Percentiles rank a stretch among this genome's conserved stretches.
These are phyloP conservation scores for Plenodomus lindquistii DNA, from an alignment of 2,329 filamentous ascomycete genomes.

Conservation along the genomic window DNA sequence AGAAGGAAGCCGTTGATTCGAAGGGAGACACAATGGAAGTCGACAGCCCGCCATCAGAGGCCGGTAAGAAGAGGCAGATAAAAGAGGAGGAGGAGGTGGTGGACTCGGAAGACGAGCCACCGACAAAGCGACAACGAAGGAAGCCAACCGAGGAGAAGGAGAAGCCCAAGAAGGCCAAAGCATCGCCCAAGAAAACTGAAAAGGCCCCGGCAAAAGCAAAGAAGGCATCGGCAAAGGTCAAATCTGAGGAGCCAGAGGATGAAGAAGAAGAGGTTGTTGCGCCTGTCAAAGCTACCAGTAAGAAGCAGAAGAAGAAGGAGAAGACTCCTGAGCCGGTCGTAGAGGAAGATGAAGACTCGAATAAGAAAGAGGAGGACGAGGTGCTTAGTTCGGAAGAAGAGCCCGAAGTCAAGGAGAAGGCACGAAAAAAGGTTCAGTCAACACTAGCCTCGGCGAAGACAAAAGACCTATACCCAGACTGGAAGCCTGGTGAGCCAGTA, in stretches of 20 bases:
- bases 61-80: slow-evolving; percentile 35
- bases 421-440: slow-evolving; percentile 77
- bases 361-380: slow-evolving; percentile 45
- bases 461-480: slow-evolving; percentile 91
- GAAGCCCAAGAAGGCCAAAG: slow-evolving; percentile 22
- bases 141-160: slow-evolving; percentile 30
- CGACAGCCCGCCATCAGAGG: slow-evolving; percentile 24
- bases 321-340: slow-evolving; percentile 24
- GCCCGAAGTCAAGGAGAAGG: slow-evolving; percentile 73
- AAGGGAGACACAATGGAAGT: slow-evolving; percentile 32
- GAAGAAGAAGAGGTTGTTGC: slow-evolving; percentile 23
- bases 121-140: slow-evolving; percentile 40
- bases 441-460: slow-evolving; percentile 65
- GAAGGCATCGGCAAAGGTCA: slow-evolving; percentile 20
- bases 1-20: not conserved
- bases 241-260: slow-evolving; percentile 20
- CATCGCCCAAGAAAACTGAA: slow-evolving; percentile 22
- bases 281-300: slow-evolving; percentile 17
- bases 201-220: slow-evolving; percentile 21
- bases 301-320: slow-evolving; percentile 24
- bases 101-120: slow-evolving; percentile 44
- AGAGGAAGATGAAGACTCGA: slow-evolving; percentile 26
- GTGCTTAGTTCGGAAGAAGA: slow-evolving; percentile 61
- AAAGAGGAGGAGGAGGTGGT: slow-evolving; percentile 34
- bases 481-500: slow-evolving; percentile 84